phyloP scores from a whole-genome alignment of 2,329 filamentous ascomycete genomes.

The Cladophialophora psammophila region DNA sequence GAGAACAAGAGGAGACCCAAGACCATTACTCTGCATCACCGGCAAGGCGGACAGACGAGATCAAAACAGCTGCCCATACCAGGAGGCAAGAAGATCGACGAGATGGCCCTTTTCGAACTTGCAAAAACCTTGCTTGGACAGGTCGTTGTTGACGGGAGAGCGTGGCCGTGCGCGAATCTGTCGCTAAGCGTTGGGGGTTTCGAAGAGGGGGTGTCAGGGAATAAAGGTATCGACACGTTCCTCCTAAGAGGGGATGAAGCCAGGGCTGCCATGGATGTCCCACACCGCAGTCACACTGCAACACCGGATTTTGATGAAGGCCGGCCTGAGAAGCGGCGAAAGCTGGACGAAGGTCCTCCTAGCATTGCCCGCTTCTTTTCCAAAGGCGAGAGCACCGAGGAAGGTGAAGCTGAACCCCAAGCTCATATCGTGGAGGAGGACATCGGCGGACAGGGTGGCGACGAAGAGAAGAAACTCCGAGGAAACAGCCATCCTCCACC shows the following conservation, averaged over 20 bases:
- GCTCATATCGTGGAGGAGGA: conserved; percentile 18
- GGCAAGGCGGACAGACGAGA: conserved; percentile 74
- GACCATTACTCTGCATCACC: conserved; percentile 83
- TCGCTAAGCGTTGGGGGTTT: conserved; percentile 90
- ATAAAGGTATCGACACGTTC: conserved; percentile 85
- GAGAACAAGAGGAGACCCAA: conserved; percentile 87
- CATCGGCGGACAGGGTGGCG: conserved; percentile 32
- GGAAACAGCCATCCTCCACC: not conserved
- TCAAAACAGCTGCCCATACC: conserved; percentile 81
- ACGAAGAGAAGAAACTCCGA: conserved; percentile 27
- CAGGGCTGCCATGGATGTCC: conserved; percentile 51
- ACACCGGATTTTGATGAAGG: conserved; percentile 41
- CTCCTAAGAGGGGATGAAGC: conserved; percentile 72
- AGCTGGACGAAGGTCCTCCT: conserved; percentile 55
- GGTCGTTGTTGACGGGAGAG: conserved; percentile 75
- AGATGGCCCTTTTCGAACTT: conserved; percentile 74
- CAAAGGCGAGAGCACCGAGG: conserved; percentile 48
- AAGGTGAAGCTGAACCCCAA: conserved; percentile 41
- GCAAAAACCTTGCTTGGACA: conserved; percentile 79
- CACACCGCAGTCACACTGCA: conserved; percentile 37
- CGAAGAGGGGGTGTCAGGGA: conserved; percentile 83
- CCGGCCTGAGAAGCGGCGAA: conserved; percentile 51
- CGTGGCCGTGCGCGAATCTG: conserved; percentile 92
- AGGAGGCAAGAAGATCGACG: conserved; percentile 74
- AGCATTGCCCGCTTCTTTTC: conserved; percentile 67